These are phyloP conservation scores for Apiospora phragmitis DNA, from an alignment of 2,329 filamentous ascomycete genomes.

Conservation along the genomic window DNA sequence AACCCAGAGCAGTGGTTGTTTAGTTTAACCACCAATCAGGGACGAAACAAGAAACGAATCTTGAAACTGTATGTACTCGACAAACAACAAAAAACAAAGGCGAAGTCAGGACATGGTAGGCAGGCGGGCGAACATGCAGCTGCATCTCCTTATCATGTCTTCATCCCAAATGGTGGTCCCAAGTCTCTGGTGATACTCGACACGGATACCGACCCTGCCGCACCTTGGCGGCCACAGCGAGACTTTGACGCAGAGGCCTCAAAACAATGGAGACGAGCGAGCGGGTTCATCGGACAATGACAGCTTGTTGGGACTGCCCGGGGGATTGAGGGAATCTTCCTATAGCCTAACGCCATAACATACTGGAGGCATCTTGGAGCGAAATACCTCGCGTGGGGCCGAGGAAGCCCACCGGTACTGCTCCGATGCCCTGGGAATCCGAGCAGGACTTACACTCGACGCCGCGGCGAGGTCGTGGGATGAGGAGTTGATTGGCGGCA, in stretches of 20 bases:
- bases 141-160: conserved; percentile 1
- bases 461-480: neutral
- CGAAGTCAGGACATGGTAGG: neutral
- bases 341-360: neutral
- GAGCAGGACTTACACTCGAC: neutral
- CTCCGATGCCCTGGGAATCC: neutral
- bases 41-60: neutral
- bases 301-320: neutral
- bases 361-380: neutral
- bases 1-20: neutral
- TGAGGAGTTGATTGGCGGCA: neutral
- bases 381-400: neutral
- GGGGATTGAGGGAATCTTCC: neutral
- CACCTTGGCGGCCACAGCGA: conserved; percentile 51
- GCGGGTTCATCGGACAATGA: neutral
- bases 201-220: conserved; percentile 18
- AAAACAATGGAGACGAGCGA: neutral
- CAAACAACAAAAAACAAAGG: neutral
- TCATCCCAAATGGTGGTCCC: conserved; percentile 8
- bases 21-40: neutral
- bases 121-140: neutral
- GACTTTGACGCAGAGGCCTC: conserved; percentile 3
- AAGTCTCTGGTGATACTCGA: neutral
- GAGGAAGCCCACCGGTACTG: neutral
- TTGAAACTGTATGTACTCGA: neutral